These are phyloP conservation scores for Rhizopogon roseolus DNA, from an alignment of 768 basidiomycete species.

Conservation along the genomic window DNA sequence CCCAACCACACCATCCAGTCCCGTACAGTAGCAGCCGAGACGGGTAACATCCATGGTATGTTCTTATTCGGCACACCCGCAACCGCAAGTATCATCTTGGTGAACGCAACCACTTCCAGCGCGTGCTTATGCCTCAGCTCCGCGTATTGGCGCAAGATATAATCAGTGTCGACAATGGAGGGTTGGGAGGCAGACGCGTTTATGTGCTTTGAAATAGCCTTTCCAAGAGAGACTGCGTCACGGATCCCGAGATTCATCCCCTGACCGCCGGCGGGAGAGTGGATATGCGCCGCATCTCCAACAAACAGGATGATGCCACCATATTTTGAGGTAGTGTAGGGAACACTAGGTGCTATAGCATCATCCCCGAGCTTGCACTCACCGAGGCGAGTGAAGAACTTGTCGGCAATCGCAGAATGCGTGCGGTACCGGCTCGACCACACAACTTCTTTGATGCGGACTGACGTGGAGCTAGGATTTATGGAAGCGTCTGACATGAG, in stretches of 20 bases:
- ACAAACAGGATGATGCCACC: constrained; percentile 24
- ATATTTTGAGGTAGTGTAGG: background rate
- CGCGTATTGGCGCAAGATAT: constrained; percentile 27
- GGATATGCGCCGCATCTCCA: constrained; percentile 48
- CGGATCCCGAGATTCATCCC: constrained; percentile 48
- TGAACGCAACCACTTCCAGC: constrained; percentile 31
- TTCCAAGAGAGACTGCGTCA: constrained; percentile 40
- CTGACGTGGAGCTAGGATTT: constrained; percentile 24
- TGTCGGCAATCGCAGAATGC: constrained; percentile 39
- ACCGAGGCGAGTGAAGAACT: constrained; percentile 28
- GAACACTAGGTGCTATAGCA: background rate
- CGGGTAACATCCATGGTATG: background rate
- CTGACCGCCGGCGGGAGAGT: constrained; percentile 47
- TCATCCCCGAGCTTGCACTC: background rate
- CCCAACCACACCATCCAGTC: constrained; percentile 1
- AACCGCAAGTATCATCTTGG: constrained; percentile 26
- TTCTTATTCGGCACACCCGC: constrained; percentile 2
- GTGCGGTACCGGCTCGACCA: constrained; percentile 47
- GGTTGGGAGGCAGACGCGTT: constrained; percentile 2
- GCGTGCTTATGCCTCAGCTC: constrained; percentile 30
- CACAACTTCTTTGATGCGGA: constrained; percentile 30
- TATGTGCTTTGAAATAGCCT: constrained; percentile 28
- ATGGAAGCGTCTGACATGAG: constrained; percentile 31
- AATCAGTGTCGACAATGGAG: constrained; percentile 14
- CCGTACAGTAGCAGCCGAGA: background rate